phyloP scores from a whole-genome alignment of 2,329 filamentous ascomycete genomes.

The Aureobasidium sp. region DNA sequence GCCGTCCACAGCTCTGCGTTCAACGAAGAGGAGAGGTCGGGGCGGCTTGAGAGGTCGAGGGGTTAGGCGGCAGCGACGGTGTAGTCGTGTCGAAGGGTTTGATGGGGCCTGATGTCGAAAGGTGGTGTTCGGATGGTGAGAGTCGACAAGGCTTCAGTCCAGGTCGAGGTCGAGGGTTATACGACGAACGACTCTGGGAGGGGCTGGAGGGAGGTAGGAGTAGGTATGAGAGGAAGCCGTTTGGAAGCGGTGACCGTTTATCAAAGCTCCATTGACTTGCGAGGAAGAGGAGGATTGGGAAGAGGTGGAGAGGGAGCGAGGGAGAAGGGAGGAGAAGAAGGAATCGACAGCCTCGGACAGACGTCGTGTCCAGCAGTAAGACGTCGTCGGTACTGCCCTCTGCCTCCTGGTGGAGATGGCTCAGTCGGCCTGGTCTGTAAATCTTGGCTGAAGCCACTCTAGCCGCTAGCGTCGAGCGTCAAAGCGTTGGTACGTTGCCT shows the following conservation, averaged over 20 bases:
- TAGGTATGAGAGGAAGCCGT: conserved; percentile 8
- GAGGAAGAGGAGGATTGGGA: conserved; percentile 2
- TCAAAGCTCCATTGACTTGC: conserved; percentile 16
- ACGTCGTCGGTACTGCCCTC: conserved; percentile 1
- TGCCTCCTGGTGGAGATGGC: conserved; percentile 9
- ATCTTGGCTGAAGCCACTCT: conserved; percentile 4
- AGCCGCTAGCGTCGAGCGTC: background rate
- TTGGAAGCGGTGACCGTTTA: conserved; percentile 12
- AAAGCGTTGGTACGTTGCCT: background rate
- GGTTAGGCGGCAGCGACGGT: background rate
- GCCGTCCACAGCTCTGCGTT: conserved; percentile 28
- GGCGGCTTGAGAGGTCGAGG: conserved; percentile 26
- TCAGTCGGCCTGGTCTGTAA: conserved; percentile 1
- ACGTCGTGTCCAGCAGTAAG: conserved; percentile 2
- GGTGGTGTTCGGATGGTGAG: background rate
- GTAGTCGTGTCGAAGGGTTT: background rate
- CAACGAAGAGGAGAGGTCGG: conserved; percentile 37
- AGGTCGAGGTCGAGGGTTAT: conserved; percentile 13
- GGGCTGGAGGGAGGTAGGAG: conserved; percentile 1
- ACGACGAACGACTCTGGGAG: background rate
- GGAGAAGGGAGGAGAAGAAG: conserved; percentile 2
- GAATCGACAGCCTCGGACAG: conserved; percentile 6
- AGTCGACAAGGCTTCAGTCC: background rate
- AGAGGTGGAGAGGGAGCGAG: conserved; percentile 1
- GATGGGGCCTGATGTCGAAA: conserved; percentile 16